A percentile compares a stretch with the other conserved stretches of the same genome.
phyloP scores from a whole-genome alignment of 768 basidiomycete species.

The Hygrophorus pudorinus region DNA sequence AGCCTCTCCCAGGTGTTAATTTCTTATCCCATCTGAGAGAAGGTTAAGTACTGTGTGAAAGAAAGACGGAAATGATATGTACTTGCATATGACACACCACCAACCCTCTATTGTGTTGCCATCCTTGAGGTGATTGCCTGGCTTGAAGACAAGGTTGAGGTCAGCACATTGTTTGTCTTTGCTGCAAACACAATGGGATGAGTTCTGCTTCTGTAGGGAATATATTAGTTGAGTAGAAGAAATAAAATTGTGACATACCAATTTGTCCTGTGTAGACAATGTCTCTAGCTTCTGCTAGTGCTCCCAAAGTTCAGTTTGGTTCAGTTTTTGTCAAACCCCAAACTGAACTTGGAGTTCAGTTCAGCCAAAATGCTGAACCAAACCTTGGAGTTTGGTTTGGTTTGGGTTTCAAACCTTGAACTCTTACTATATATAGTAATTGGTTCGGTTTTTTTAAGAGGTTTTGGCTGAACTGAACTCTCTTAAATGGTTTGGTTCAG shows the following conservation, averaged over 20 bases:
- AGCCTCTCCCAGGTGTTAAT: background rate
- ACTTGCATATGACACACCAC: background rate
- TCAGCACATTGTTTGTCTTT: background rate
- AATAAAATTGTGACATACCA: background rate
- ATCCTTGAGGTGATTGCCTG: background rate
- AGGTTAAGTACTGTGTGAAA: background rate
- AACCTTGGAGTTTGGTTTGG: no score
- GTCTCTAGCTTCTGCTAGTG: background rate
- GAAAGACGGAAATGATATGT: background rate
- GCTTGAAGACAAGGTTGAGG: background rate
- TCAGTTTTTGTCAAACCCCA: no score
- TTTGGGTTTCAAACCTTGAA: no score
- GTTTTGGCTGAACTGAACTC: no score
- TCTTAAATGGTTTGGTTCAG: no score
- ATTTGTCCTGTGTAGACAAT: background rate
- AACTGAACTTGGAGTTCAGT: no score
- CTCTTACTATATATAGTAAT: no score
- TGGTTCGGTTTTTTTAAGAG: no score
- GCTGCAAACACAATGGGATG: background rate
- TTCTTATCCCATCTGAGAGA: background rate
- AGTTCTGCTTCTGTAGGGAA: background rate
- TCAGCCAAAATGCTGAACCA: no score
- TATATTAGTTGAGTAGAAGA: background rate
- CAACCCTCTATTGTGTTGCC: background rate
- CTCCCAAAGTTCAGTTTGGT: no score